Conservation (phyloP, 169 alveolate species). For the Haemoproteus tartakovskyi region DNA sequence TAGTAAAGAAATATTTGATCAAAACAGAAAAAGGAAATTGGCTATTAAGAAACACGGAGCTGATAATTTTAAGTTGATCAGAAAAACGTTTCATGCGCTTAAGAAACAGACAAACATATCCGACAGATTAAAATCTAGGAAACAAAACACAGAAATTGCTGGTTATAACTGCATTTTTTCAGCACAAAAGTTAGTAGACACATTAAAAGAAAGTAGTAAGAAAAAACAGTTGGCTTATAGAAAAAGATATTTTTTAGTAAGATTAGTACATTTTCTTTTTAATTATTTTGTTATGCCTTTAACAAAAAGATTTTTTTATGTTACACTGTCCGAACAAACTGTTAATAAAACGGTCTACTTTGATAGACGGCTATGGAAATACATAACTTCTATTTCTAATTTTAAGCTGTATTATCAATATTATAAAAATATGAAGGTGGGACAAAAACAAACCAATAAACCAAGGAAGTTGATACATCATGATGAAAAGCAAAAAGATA, state of each 20-base stretch:
- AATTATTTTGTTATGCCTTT: constrained; percentile 63
- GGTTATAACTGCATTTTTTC: neutral
- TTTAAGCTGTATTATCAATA: constrained; percentile 54
- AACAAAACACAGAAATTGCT: neutral
- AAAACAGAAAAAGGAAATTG: too few species aligned
- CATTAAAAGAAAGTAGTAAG: constrained; percentile 12
- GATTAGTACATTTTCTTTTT: constrained; percentile 55
- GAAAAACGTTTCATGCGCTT: too few species aligned
- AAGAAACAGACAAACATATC: constrained; percentile 1
- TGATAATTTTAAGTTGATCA: too few species aligned
- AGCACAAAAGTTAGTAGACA: neutral
- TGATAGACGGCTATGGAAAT: constrained; percentile 51
- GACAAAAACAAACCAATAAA: too few species aligned
- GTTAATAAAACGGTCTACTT: constrained; percentile 36
- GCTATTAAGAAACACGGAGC: too few species aligned
- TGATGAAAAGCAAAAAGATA: too few species aligned
- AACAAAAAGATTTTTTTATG: constrained; percentile 37
- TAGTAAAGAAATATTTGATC: neutral
- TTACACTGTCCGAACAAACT: constrained; percentile 57
- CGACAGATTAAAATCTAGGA: constrained; percentile 4
- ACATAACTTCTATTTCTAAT: constrained; percentile 42
- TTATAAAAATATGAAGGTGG: too few species aligned
- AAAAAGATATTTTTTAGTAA: constrained; percentile 49
- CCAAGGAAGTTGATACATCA: too few species aligned
- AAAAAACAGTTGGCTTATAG: constrained; percentile 14